These are phyloP conservation scores for Phytophthora foliorum DNA, from an alignment of 352 stramenopile species.

Conservation along the genomic window DNA sequence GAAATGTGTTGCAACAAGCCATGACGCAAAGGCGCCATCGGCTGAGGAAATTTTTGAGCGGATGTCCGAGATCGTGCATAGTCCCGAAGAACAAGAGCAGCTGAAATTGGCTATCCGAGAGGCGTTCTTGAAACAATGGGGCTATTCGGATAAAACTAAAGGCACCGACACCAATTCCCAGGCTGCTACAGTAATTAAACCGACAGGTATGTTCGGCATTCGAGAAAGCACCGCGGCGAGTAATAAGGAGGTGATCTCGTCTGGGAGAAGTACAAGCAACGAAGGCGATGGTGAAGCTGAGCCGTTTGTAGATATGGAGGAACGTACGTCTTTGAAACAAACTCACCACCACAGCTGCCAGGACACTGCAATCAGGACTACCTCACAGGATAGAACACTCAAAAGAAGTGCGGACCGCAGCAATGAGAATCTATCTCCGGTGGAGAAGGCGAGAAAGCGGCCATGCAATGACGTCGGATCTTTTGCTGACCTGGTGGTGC, in stretches of 20 bases:
- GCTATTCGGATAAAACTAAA: not conserved
- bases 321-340: not conserved
- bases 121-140: not conserved
- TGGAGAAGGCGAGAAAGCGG: conserved; percentile 2
- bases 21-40: no score
- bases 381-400: not conserved
- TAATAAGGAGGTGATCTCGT: not conserved
- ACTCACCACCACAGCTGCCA: not conserved
- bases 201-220: not conserved
- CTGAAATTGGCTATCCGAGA: not conserved
- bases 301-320: no score
- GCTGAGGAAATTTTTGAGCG: no score
- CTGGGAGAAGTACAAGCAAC: not conserved
- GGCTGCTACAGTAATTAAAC: not conserved
- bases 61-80: no score
- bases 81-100: no score
- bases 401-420: not conserved
- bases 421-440: not conserved
- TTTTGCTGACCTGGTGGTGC: not conserved
- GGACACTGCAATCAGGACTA: not conserved
- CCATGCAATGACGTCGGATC: not conserved
- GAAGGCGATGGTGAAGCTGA: not conserved
- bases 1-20: not conserved
- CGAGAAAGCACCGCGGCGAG: not conserved
- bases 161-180: not conserved